A percentile compares a stretch with the other conserved stretches of the same genome.
phyloP scores from a whole-genome alignment of 106 monocot genomes.

The Dendrobium chrysotoxum region DNA sequence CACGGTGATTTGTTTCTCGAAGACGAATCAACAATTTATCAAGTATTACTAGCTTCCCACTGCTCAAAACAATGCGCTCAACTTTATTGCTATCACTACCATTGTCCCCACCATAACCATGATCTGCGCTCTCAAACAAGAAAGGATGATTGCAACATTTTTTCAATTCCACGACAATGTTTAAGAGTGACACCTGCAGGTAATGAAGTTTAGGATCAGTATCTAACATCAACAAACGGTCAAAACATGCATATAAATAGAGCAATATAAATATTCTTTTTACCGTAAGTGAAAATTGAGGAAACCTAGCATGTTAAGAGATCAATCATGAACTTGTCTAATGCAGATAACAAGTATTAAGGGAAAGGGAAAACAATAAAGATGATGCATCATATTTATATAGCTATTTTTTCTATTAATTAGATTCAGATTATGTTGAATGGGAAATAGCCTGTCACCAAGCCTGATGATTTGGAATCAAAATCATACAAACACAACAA shows the following conservation, averaged over 20 bases:
- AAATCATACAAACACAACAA: neutral
- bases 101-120: conserved; percentile 97
- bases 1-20: conserved; percentile 89
- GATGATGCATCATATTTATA: neutral
- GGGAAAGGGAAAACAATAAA: neutral
- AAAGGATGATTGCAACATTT: conserved; percentile 99
- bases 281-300: neutral
- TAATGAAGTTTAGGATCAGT: conserved; percentile 1
- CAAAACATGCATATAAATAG: neutral
- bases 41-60: conserved; percentile 94
- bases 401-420: neutral
- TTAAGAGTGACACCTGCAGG: conserved; percentile 92
- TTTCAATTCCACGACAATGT: conserved; percentile 97
- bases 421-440: neutral
- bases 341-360: neutral
- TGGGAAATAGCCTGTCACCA: neutral
- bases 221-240: neutral
- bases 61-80: conserved; percentile 93
- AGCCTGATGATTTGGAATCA: neutral
- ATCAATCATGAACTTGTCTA: neutral
- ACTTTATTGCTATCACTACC: conserved; percentile 81
- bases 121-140: conserved; percentile 98
- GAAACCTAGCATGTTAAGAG: neutral
- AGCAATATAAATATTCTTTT: neutral
- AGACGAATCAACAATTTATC: conserved; percentile 80